Evolutionary conservation across 1,139 yeast genomes (phyloP).

Genomic region (Yamadazyma dushanensis): DNA sequence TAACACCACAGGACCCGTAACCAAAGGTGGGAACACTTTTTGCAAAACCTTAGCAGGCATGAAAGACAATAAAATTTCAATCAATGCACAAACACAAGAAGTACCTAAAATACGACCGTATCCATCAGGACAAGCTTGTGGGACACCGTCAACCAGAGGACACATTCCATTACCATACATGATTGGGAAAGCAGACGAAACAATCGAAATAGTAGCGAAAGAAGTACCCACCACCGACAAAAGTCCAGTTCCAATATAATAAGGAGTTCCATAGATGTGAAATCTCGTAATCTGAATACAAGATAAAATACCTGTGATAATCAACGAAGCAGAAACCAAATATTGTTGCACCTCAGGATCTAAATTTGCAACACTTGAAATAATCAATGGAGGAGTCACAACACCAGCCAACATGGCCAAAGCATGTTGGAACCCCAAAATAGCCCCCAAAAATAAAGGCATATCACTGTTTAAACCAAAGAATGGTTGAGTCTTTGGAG

Average conservation of each 20-base stretch:
- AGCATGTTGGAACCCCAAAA: slow-evolving; percentile 84
- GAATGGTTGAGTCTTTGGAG: slow-evolving; percentile 66
- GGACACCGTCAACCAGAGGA: slow-evolving; percentile 58
- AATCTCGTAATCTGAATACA: slow-evolving; percentile 78
- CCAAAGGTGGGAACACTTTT: slow-evolving; percentile 80
- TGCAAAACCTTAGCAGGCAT: slow-evolving; percentile 71
- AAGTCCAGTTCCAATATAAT: slow-evolving; percentile 82
- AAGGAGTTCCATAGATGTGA: slow-evolving; percentile 69
- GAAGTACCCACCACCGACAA: slow-evolving; percentile 88
- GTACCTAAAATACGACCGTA: slow-evolving; percentile 86
- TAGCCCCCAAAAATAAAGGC: slow-evolving; percentile 72
- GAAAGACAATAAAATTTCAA: slow-evolving; percentile 72
- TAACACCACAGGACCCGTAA: slow-evolving; percentile 89
- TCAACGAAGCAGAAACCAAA: slow-evolving; percentile 74
- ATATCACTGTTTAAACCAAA: slow-evolving; percentile 76
- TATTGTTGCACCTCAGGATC: slow-evolving; percentile 54
- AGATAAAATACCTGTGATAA: slow-evolving; percentile 74
- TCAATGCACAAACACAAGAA: slow-evolving; percentile 70
- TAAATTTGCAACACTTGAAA: slow-evolving; percentile 62
- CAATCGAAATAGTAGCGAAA: slow-evolving; percentile 83
- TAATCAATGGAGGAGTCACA: slow-evolving; percentile 79
- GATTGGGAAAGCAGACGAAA: slow-evolving; percentile 69
- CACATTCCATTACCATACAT: slow-evolving; percentile 78
- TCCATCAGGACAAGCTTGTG: slow-evolving; percentile 84
- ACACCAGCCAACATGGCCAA: slow-evolving; percentile 91